Conservation (phyloP, 176 grass and related monocot species). For the Ampelocalamus luodianensis region DNA sequence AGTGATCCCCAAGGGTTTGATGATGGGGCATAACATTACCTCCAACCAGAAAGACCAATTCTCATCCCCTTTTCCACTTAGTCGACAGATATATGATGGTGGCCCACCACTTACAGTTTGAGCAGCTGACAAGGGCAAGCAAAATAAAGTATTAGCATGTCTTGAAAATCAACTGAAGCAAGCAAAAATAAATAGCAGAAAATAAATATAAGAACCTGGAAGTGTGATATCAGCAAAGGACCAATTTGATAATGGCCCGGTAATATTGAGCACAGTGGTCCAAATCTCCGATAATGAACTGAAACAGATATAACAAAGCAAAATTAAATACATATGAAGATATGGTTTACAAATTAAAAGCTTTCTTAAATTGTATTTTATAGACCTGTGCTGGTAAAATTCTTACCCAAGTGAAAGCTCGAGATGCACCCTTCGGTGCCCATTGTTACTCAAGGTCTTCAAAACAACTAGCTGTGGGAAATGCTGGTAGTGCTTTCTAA, state of each 20-base stretch:
- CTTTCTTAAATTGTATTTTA: constrained; percentile 31
- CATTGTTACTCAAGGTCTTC: constrained; percentile 50
- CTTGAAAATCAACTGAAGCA: constrained; percentile 17
- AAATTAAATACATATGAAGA: constrained; percentile 15
- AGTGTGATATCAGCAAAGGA: constrained; percentile 83
- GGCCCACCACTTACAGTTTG: constrained; percentile 74
- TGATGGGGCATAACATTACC: constrained; percentile 57
- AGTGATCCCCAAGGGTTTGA: not conserved
- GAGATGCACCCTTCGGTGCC: constrained; percentile 70
- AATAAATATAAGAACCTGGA: constrained; percentile 59
- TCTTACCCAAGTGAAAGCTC: constrained; percentile 83
- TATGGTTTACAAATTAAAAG: not conserved
- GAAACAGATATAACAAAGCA: constrained; percentile 42
- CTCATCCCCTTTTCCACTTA: constrained; percentile 71
- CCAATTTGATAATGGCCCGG: constrained; percentile 93
- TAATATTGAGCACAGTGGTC: constrained; percentile 81
- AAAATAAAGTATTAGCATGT: constrained; percentile 28
- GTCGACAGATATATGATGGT: constrained; percentile 88
- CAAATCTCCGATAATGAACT: constrained; percentile 92
- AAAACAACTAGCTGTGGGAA: constrained; percentile 65
- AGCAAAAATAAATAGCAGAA: constrained; percentile 9
- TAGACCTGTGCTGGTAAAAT: constrained; percentile 1
- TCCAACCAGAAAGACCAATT: constrained; percentile 99
- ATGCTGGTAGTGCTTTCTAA: constrained; percentile 66
- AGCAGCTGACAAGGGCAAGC: constrained; percentile 54